Percentiles rank a stretch among this genome's conserved stretches.
Conservation (phyloP, 441 rosid species). For the Adansonia madagascariensis region DNA sequence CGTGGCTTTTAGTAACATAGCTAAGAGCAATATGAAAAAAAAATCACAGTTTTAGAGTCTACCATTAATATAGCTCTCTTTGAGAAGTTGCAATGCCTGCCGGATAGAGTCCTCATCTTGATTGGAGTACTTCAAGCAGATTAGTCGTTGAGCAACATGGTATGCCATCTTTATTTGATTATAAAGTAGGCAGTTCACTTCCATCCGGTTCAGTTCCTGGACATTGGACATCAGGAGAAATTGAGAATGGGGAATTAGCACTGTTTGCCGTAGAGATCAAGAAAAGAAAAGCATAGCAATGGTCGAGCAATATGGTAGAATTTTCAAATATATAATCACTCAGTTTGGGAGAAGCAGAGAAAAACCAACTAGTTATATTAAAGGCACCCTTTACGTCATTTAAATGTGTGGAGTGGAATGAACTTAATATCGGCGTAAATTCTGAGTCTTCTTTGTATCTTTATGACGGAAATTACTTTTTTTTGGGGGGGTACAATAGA, state of each 20-base stretch:
- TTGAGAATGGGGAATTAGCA: neutral
- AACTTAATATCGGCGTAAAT: too few species aligned
- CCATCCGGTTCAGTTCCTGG: constrained; percentile 75
- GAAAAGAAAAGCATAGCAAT: neutral
- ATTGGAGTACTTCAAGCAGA: constrained; percentile 75
- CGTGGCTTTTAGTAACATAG: too few species aligned
- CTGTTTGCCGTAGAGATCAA: neutral
- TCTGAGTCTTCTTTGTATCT: neutral
- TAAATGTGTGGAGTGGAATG: too few species aligned
- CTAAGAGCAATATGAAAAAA: neutral
- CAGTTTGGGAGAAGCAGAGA: too few species aligned
- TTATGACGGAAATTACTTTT: constrained; percentile 42
- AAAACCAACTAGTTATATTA: too few species aligned
- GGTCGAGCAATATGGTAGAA: neutral
- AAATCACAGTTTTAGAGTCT: constrained; percentile 34
- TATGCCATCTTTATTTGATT: constrained; percentile 53
- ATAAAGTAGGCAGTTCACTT: constrained; percentile 56
- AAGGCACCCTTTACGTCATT: too few species aligned
- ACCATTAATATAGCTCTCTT: constrained; percentile 54
- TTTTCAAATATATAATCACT: neutral
- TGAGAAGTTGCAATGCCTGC: constrained; percentile 68
- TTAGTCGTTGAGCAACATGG: constrained; percentile 61
- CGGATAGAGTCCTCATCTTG: constrained; percentile 71
- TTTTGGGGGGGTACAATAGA: too few species aligned
- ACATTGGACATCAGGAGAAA: neutral